These are phyloP conservation scores for Phascolomyces articulosus DNA, from an alignment of 371 early-diverging fungal genomes.

Conservation along the genomic window DNA sequence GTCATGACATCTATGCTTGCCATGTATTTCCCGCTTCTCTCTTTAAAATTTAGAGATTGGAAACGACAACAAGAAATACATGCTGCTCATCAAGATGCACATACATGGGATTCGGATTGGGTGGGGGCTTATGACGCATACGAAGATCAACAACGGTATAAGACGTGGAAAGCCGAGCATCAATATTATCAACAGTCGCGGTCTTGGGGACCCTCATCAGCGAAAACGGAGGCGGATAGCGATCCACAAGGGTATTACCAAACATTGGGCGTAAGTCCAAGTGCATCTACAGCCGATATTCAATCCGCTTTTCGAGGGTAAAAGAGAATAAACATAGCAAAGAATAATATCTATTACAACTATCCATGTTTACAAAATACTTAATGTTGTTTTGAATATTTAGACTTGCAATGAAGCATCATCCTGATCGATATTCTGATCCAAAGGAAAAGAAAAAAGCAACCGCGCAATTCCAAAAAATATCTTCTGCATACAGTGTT, in stretches of 20 bases:
- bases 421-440: conserved; percentile 61
- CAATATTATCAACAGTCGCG: conserved; percentile 28
- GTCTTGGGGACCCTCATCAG: conserved; percentile 4
- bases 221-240: background rate
- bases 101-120: conserved; percentile 62
- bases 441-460: conserved; percentile 54
- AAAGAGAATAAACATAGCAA: background rate
- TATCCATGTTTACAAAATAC: too few relatives aligned
- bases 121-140: conserved; percentile 55
- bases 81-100: conserved; percentile 45
- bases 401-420: conserved; percentile 54
- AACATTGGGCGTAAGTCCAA: conserved; percentile 40
- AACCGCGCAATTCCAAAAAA: conserved; percentile 57
- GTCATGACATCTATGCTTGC: conserved; percentile 50
- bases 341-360: too few relatives aligned
- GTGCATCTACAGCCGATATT: conserved; percentile 56
- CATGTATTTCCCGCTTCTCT: conserved; percentile 59
- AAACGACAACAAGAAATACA: conserved; percentile 52
- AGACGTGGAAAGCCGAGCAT: conserved; percentile 53
- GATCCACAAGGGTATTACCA: conserved; percentile 60
- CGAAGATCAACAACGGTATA: conserved; percentile 57
- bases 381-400: too few relatives aligned
- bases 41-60: conserved; percentile 48
- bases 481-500: conserved; percentile 62
- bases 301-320: conserved; percentile 65